These are phyloP conservation scores for Populus nigra DNA, from an alignment of 345 rosid genomes.

Conservation along the genomic window DNA sequence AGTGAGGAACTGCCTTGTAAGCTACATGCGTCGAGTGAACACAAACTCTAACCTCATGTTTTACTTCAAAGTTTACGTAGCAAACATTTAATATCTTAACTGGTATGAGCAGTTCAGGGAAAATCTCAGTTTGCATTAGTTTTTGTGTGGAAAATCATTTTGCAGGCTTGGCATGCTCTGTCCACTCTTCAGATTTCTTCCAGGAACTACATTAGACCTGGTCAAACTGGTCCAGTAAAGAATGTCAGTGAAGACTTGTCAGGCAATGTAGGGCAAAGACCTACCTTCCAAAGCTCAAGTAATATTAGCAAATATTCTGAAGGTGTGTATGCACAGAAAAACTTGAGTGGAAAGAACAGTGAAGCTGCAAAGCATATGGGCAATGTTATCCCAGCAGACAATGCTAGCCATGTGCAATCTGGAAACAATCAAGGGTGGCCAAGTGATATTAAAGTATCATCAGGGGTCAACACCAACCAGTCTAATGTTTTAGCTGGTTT, in stretches of 20 bases:
- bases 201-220: slow-evolving; percentile 67
- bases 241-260: slow-evolving; percentile 29
- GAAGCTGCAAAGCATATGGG: slow-evolving; percentile 31
- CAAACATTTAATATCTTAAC: neutral
- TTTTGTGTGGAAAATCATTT: slow-evolving; percentile 20
- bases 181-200: slow-evolving; percentile 57
- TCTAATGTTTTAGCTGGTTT: slow-evolving; percentile 31
- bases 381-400: slow-evolving; percentile 31
- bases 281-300: slow-evolving; percentile 35
- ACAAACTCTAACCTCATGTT: neutral
- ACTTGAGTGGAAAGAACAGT: slow-evolving; percentile 22
- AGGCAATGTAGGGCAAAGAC: slow-evolving; percentile 35
- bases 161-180: slow-evolving; percentile 89
- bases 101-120: slow-evolving; percentile 2
- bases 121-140: slow-evolving; percentile 4
- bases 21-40: neutral
- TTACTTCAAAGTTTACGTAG: neutral
- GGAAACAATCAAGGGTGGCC: slow-evolving; percentile 29
- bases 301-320: slow-evolving; percentile 26
- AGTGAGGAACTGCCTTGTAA: no score
- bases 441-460: slow-evolving; percentile 29
- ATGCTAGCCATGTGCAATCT: slow-evolving; percentile 24
- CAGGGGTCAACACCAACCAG: slow-evolving; percentile 24
- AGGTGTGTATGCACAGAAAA: slow-evolving; percentile 26
- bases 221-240: slow-evolving; percentile 53